Evolutionary conservation across 2,329 filamentous ascomycete species (phyloP), one percentile per base, ranked within the genome.

Genomic region (Ophiocordyceps unilateralis): DNA sequence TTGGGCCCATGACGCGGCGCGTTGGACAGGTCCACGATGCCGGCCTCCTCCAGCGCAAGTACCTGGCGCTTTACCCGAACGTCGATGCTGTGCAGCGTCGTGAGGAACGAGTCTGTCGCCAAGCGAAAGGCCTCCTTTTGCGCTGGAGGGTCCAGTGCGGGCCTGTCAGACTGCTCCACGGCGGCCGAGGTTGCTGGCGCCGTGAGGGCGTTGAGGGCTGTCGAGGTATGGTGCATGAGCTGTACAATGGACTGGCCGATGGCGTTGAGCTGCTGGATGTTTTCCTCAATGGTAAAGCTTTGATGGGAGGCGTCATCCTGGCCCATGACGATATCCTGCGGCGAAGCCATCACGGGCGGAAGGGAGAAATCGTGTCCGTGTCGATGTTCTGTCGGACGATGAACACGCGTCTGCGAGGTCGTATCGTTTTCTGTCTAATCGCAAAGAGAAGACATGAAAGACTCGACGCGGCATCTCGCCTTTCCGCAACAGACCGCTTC

Each of bases 41-140:
- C 75, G 0, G 82, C 83, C 60, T 93, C 85, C 58, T 93, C 84
- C 4, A 93, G 66, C 0, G 82, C 84, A 56, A 81, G 78, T 40
- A 88, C 80, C 41, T 64, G 61, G 8, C 61, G 58, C 53, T 82
- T 81, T 43, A 93, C 73, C 39, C 76, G 69, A 11, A 87, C 81
- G 54, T 85, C 80, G 41, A 91, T 74, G 7, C 71, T 72, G 48
- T 86, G 83, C 3, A 95, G 67, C 2, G 78, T 78, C 1, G 70
- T 69, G 49, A 91, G 78, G 58, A 89, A 91, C 8, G 74, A 68
- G 43, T 72, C 71, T 50, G 74, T 78, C 1, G 75, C 71, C 4
- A 65, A 58, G 49, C 79, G 72, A 56, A 78, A 79, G 22, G 67
- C 63, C 11, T 67, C 58, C 9, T 71, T 73, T 39, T 76, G 71